A percentile compares a stretch with the other conserved stretches of the same genome.
These are phyloP conservation scores for Candida hispaniensis DNA, from an alignment of 805 yeast species.

Conservation along the genomic window DNA sequence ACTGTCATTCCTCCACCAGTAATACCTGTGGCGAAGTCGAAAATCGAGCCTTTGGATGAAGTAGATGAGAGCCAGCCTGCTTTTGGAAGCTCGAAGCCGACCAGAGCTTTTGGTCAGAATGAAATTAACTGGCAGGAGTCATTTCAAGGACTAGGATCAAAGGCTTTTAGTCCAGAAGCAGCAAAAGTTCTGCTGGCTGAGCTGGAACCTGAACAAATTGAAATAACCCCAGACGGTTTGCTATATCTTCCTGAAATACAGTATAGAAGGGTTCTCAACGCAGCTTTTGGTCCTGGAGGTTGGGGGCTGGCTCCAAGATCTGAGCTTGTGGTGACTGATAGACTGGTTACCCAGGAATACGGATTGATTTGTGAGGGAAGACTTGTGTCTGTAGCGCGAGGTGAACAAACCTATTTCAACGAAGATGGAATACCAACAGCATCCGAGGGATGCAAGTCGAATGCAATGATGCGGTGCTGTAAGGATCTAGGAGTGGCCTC, in stretches of 20 bases:
- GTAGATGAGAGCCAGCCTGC: no score
- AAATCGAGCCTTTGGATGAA: no score
- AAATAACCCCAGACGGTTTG: constrained; percentile 91
- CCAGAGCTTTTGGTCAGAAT: constrained; percentile 23
- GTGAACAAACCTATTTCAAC: constrained; percentile 87
- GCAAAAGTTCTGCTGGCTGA: constrained; percentile 52
- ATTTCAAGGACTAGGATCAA: constrained; percentile 73
- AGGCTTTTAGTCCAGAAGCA: constrained; percentile 56
- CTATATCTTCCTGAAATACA: constrained; percentile 90
- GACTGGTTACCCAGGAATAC: constrained; percentile 77
- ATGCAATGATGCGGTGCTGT: constrained; percentile 96
- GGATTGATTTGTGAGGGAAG: constrained; percentile 81
- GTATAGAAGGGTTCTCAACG: constrained; percentile 77
- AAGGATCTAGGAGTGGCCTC: constrained; percentile 95
- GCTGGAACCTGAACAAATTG: constrained; percentile 64
- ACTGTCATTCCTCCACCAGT: no score
- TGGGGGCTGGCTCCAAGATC: constrained; percentile 97
- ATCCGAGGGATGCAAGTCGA: constrained; percentile 92
- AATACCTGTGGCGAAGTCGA: no score
- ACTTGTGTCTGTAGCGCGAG: constrained; percentile 83
- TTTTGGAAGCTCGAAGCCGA: no score
- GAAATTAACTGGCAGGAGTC: constrained; percentile 65
- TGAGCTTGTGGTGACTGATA: constrained; percentile 64
- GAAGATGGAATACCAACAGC: constrained; percentile 89
- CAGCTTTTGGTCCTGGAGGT: constrained; percentile 96